These are phyloP conservation scores for Catharanthus roseus DNA, from an alignment of 257 asterid species.

Conservation along the genomic window DNA sequence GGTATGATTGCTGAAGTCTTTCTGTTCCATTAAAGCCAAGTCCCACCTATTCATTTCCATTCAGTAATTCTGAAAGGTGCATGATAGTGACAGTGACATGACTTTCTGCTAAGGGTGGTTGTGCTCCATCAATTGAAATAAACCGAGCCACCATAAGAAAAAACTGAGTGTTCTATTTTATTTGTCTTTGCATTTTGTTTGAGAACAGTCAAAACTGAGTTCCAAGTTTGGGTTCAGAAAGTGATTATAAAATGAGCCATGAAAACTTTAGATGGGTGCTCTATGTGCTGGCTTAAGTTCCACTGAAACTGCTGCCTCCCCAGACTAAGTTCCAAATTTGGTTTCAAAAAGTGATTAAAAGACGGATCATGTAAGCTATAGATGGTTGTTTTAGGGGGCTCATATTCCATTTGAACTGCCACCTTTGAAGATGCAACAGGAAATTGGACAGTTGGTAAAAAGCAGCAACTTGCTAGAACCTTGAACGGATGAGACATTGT, in stretches of 20 bases:
- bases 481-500: neutral
- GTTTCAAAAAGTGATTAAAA: no score
- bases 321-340: no score
- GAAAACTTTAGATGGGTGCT: neutral
- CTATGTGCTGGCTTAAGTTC: neutral
- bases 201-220: neutral
- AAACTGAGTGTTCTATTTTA: neutral
- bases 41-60: neutral
- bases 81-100: neutral
- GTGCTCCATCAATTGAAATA: neutral
- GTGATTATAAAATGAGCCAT: neutral
- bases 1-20: slow-evolving; percentile 35
- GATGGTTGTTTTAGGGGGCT: neutral
- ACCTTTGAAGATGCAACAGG: neutral
- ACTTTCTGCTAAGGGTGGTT: neutral
- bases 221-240: neutral
- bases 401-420: neutral
- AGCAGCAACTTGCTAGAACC: neutral
- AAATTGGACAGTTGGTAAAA: neutral
- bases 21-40: neutral
- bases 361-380: no score
- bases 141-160: neutral
- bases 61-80: neutral
- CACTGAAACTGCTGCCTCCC: neutral
- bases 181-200: neutral